Conservation (phyloP, 805 yeast species). For the Candida endomychidarum region DNA sequence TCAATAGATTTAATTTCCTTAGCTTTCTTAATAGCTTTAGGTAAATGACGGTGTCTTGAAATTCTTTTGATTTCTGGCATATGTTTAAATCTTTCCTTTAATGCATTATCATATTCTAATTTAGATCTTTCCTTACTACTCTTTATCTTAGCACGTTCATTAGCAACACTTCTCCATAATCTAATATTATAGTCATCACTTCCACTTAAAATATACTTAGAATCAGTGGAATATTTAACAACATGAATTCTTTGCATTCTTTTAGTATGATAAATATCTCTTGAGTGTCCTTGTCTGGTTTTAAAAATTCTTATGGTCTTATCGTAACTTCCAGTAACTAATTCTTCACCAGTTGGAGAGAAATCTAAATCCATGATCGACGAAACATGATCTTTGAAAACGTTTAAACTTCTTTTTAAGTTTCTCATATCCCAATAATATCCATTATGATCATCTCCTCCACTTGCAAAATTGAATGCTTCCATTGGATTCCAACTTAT, state of each 20-base stretch:
- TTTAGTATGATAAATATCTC: conserved; percentile 94
- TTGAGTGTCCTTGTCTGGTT: conserved; percentile 79
- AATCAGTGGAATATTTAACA: conserved; percentile 83
- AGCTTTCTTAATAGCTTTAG: conserved; percentile 84
- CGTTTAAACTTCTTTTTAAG: conserved; percentile 74
- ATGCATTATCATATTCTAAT: conserved; percentile 85
- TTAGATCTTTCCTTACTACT: conserved; percentile 77
- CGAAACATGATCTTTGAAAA: conserved; percentile 92
- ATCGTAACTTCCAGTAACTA: conserved; percentile 94
- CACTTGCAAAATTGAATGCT: conserved; percentile 89
- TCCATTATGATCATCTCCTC: conserved; percentile 90
- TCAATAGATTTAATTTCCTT: conserved; percentile 81
- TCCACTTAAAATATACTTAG: conserved; percentile 82
- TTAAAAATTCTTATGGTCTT: conserved; percentile 83
- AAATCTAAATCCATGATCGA: conserved; percentile 95
- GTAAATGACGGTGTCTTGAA: conserved; percentile 88
- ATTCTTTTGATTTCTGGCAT: conserved; percentile 97
- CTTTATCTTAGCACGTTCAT: conserved; percentile 79
- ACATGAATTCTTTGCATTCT: conserved; percentile 95
- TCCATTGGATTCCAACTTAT: conserved; percentile 98
- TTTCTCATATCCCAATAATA: conserved; percentile 97
- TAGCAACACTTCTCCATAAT: conserved; percentile 86
- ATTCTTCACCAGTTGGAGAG: conserved; percentile 94
- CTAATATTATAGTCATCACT: conserved; percentile 96
- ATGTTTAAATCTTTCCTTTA: conserved; percentile 87